These are phyloP conservation scores for Aspergillus sp. DNA, from an alignment of 2,329 filamentous ascomycete species.

Conservation along the genomic window DNA sequence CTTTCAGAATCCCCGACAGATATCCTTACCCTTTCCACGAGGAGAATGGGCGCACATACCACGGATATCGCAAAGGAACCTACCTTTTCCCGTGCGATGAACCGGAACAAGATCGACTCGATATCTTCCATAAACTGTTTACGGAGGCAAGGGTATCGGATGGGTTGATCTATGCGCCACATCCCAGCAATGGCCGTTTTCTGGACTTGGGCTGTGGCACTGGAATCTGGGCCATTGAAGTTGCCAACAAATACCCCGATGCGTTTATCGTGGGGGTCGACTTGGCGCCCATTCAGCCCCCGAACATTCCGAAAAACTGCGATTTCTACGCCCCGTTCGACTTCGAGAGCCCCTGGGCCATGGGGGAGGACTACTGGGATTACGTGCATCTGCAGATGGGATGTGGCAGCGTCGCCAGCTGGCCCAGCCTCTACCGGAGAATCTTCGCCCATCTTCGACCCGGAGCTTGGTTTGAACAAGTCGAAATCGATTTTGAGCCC, in stretches of 20 bases:
- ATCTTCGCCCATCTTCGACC: conserved; percentile 67
- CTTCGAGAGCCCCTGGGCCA: conserved; percentile 66
- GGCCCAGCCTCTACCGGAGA: conserved; percentile 65
- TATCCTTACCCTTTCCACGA: conserved; percentile 40
- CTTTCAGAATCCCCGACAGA: conserved; percentile 25
- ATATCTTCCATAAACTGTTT: conserved; percentile 74
- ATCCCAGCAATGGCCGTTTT: conserved; percentile 41
- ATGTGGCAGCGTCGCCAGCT: conserved; percentile 67
- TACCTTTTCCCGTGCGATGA: conserved; percentile 74
- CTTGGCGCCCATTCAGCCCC: conserved; percentile 54
- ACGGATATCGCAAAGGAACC: conserved; percentile 57
- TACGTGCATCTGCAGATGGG: conserved; percentile 76
- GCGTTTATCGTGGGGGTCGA: conserved; percentile 56
- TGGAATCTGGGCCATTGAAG: conserved; percentile 83
- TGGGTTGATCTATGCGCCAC: conserved; percentile 34
- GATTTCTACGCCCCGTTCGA: conserved; percentile 62
- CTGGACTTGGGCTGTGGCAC: conserved; percentile 73
- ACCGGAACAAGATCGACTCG: conserved; percentile 67
- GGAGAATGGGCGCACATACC: conserved; percentile 64
- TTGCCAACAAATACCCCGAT: conserved; percentile 59
- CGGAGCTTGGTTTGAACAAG: conserved; percentile 71
- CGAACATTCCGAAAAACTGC: conserved; percentile 62
- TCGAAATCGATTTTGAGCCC: conserved; percentile 79
- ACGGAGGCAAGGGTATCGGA: conserved; percentile 51
- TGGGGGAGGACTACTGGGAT: conserved; percentile 64